Evolutionary conservation across 768 basidiomycete genomes (phyloP).

Genomic region (Phaeolepiota aurea): DNA sequence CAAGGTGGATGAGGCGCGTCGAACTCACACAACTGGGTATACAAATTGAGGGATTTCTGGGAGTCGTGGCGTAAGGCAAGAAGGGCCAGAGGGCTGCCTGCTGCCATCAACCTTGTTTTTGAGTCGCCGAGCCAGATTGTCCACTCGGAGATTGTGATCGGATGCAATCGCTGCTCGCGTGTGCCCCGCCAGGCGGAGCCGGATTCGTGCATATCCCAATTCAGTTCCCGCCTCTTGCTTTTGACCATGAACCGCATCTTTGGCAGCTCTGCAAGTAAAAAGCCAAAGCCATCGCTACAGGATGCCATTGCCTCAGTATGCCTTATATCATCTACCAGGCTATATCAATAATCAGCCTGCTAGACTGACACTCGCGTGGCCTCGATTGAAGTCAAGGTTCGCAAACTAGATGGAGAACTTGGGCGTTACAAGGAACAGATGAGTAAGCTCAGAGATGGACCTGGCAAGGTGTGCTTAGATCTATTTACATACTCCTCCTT

Average conservation of each 20-base stretch:
- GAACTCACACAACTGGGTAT: too few species aligned
- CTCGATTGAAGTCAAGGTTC: constrained; percentile 92
- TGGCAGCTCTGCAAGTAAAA: constrained; percentile 64
- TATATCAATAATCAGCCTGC: constrained; percentile 1
- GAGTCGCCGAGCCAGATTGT: too few species aligned
- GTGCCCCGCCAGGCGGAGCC: not conserved
- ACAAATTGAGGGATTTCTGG: too few species aligned
- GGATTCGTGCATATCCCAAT: constrained; percentile 4
- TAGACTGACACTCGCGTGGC: constrained; percentile 85
- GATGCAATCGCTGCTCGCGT: not conserved
- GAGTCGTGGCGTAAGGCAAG: too few species aligned
- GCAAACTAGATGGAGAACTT: constrained; percentile 93
- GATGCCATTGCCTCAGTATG: constrained; percentile 88
- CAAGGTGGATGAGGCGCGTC: too few species aligned
- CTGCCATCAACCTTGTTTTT: too few species aligned
- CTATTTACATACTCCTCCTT: constrained; percentile 1
- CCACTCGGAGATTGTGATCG: not conserved
- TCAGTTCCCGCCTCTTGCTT: not conserved
- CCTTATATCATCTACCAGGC: constrained; percentile 1
- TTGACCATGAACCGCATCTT: constrained; percentile 77
- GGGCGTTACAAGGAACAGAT: constrained; percentile 92
- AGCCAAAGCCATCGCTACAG: constrained; percentile 77
- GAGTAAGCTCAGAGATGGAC: constrained; percentile 86
- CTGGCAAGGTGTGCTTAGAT: constrained; percentile 70
- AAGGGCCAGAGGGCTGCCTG: too few species aligned